Evolutionary conservation across 768 basidiomycete species (phyloP).

Genomic region (Collybia sordida): DNA sequence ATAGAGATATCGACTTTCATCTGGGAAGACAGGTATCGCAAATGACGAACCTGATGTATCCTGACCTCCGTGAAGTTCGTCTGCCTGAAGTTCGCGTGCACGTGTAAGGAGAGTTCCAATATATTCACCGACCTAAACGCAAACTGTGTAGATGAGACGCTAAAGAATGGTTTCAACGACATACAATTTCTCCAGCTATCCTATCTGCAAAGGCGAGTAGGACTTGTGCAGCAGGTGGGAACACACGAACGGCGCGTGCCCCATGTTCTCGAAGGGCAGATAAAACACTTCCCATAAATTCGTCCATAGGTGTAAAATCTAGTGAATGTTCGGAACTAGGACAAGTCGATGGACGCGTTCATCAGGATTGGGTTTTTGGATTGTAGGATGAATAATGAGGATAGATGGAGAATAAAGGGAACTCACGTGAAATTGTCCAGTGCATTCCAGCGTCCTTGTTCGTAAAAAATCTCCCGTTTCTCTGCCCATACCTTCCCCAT

Average conservation of each 20-base stretch:
- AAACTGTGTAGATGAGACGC: background rate
- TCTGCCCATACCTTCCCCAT: constrained; percentile 95
- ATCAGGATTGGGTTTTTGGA: too few relatives aligned
- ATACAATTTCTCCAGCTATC: constrained; percentile 80
- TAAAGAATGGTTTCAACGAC: constrained; percentile 21
- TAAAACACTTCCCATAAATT: constrained; percentile 75
- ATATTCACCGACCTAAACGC: constrained; percentile 78
- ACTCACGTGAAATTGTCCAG: constrained; percentile 79
- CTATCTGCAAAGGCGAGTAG: constrained; percentile 84
- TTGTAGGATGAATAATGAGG: background rate
- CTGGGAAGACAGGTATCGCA: too few relatives aligned
- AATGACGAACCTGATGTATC: too few relatives aligned
- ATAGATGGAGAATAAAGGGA: background rate
- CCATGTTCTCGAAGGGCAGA: constrained; percentile 72
- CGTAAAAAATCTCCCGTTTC: constrained; percentile 92
- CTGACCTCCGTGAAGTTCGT: too few relatives aligned
- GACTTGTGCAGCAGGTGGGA: constrained; percentile 79
- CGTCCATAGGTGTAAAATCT: constrained; percentile 93
- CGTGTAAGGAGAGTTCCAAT: constrained; percentile 73
- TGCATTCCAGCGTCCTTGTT: constrained; percentile 76
- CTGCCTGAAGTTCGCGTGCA: constrained; percentile 58
- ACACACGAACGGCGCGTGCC: constrained; percentile 77
- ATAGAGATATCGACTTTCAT: background rate
- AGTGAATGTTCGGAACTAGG: constrained; percentile 56
- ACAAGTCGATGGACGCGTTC: background rate